phyloP scores from a whole-genome alignment of 2,329 filamentous ascomycete species.

The Lasiodiplodia theobromae region DNA sequence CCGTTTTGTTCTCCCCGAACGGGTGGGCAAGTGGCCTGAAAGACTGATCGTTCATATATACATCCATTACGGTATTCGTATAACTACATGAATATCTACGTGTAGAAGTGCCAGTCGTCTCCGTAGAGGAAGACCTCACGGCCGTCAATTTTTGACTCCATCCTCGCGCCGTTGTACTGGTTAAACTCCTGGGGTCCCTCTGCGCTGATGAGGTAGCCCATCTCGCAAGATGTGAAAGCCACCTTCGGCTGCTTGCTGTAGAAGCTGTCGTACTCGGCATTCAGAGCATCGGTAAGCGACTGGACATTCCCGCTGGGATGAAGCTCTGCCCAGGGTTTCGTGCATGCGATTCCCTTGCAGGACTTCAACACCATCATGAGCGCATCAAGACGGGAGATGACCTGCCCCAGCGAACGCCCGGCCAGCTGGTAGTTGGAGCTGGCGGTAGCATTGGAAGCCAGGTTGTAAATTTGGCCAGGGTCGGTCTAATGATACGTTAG shows the following conservation, averaged over 20 bases:
- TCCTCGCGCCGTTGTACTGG: constrained; percentile 2
- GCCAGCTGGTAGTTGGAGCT: constrained; percentile 25
- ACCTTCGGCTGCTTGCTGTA: constrained; percentile 61
- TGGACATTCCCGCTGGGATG: constrained; percentile 62
- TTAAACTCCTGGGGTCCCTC: constrained; percentile 53
- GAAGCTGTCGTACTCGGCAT: constrained; percentile 58
- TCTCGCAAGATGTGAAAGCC: constrained; percentile 60
- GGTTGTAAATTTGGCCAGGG: constrained; percentile 39
- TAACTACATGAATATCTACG: neutral
- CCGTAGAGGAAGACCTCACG: constrained; percentile 21
- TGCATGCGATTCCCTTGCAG: constrained; percentile 62
- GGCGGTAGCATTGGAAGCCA: constrained; percentile 43
- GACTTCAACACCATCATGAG: constrained; percentile 68
- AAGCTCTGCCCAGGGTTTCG: constrained; percentile 63
- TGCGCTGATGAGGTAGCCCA: constrained; percentile 63
- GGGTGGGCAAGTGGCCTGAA: neutral
- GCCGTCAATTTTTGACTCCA: constrained; percentile 5
- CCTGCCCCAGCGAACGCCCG: constrained; percentile 32
- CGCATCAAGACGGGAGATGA: constrained; percentile 55
- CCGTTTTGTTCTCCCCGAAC: neutral
- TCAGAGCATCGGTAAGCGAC: constrained; percentile 61
- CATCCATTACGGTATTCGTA: neutral
- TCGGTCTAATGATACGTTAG: neutral
- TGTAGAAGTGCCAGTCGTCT: constrained; percentile 25
- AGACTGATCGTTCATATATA: neutral